phyloP scores from a whole-genome alignment of 306 rosid species.

The Trifolium subterraneum region DNA sequence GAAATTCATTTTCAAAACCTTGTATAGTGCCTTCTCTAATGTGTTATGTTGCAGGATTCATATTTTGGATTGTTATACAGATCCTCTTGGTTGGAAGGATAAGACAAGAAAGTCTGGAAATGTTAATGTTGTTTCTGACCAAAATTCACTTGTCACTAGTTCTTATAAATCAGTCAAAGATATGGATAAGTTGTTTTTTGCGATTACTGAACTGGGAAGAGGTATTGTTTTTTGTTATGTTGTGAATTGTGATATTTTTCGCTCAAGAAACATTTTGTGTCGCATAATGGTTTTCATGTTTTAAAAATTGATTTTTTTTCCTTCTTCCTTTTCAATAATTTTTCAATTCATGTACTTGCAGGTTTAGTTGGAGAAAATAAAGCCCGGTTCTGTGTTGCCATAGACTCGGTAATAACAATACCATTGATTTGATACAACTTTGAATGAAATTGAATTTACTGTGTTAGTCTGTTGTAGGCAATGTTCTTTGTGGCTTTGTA shows the following conservation, averaged over 20 bases:
- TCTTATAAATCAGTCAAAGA: conserved; percentile 69
- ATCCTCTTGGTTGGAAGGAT: conserved; percentile 97
- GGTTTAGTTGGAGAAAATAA: conserved; percentile 71
- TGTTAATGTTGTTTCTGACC: conserved; percentile 37
- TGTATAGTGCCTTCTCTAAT: neutral
- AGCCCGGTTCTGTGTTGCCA: conserved; percentile 65
- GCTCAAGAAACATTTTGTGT: neutral
- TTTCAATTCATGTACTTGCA: conserved; percentile 48
- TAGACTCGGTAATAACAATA: conserved; percentile 83
- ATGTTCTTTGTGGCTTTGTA: neutral
- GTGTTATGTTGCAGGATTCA: conserved; percentile 65
- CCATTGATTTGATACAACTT: conserved; percentile 24
- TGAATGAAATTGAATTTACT: conserved; percentile 34
- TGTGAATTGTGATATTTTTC: neutral
- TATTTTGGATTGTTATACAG: conserved; percentile 92
- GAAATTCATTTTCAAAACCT: neutral
- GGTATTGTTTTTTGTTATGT: conserved; percentile 53
- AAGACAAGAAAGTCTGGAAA: conserved; percentile 50
- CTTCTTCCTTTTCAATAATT: neutral
- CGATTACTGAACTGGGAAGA: conserved; percentile 64
- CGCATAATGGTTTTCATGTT: conserved; percentile 6
- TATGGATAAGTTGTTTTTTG: conserved; percentile 57
- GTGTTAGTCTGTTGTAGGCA: conserved; percentile 11
- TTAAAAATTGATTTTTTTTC: neutral
- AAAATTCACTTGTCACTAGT: conserved; percentile 48